Conservation (phyloP, 805 yeast species). For the Candida sphagnicola region DNA sequence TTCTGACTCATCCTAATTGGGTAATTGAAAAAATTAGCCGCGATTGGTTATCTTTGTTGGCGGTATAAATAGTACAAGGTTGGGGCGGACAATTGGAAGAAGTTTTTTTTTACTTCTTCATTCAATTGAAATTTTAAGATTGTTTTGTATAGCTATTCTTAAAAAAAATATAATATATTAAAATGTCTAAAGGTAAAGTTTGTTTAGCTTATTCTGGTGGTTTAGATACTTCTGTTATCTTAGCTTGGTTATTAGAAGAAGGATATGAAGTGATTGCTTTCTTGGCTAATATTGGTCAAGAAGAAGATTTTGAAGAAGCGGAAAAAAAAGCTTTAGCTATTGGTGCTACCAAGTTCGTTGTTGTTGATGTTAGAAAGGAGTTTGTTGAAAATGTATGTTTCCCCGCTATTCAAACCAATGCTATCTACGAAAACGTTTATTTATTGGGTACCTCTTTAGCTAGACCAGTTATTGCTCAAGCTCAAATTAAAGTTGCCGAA, state of each 20-base stretch:
- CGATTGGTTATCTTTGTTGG: conserved; percentile 6
- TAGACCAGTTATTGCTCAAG: conserved; percentile 97
- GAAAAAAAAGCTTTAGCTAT: conserved; percentile 92
- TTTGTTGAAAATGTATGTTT: conserved; percentile 87
- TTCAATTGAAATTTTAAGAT: conserved; percentile 2
- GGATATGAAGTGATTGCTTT: conserved; percentile 98
- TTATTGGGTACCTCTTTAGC: conserved; percentile 96
- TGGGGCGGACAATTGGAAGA: conserved; percentile 1
- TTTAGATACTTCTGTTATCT: conserved; percentile 93
- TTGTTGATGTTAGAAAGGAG: conserved; percentile 92
- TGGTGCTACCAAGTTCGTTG: conserved; percentile 94
- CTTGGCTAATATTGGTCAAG: conserved; percentile 98
- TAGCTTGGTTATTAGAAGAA: conserved; percentile 97
- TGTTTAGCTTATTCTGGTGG: conserved; percentile 99
- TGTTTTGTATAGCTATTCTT: background rate
- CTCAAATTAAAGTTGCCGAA: conserved; percentile 96
- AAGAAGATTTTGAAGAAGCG: conserved; percentile 98
- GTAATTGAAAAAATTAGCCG: conserved; percentile 9
- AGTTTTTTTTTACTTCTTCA: conserved; percentile 1
- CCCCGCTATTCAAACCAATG: conserved; percentile 98
- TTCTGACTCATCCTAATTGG: conserved; percentile 16
- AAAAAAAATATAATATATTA: conserved; percentile 6
- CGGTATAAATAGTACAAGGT: conserved; percentile 1
- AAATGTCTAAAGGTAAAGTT: conserved; percentile 96
- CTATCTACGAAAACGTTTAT: conserved; percentile 96